A percentile compares a stretch with the other conserved stretches of the same genome.
These are phyloP conservation scores for Cordyceps militaris DNA, from an alignment of 2,329 filamentous ascomycete genomes.

Conservation along the genomic window DNA sequence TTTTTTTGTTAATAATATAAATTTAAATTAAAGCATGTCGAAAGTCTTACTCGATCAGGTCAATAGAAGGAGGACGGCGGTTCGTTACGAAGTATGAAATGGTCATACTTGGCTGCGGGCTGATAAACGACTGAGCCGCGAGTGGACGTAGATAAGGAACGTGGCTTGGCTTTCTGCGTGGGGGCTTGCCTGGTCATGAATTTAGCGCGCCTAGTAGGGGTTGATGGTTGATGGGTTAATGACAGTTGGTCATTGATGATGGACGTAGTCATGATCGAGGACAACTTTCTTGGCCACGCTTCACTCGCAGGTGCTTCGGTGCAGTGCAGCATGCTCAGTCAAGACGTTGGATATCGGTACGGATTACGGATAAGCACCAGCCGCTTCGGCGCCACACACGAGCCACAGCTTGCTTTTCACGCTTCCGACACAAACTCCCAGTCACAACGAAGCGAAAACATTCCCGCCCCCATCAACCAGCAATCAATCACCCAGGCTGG, in stretches of 20 bases:
- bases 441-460: too few relatives aligned
- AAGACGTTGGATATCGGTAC: too few relatives aligned
- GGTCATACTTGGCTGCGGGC: background rate
- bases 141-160: slow-evolving; percentile 10
- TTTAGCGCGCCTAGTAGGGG: too few relatives aligned
- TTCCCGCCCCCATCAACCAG: too few relatives aligned
- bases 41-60: background rate
- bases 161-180: background rate
- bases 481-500: too few relatives aligned
- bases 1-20: background rate
- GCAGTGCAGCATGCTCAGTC: too few relatives aligned
- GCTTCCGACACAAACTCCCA: too few relatives aligned
- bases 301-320: too few relatives aligned
- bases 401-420: background rate
- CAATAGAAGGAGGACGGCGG: background rate
- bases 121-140: slow-evolving; percentile 2
- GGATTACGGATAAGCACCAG: background rate
- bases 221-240: too few relatives aligned
- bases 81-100: background rate
- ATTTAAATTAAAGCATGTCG: background rate
- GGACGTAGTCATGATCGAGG: too few relatives aligned
- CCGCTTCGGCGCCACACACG: background rate
- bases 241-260: too few relatives aligned
- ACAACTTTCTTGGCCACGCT: too few relatives aligned
- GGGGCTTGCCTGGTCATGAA: background rate